These are phyloP conservation scores for Boletus rubescentipes DNA, from an alignment of 768 basidiomycete genomes.

Conservation along the genomic window DNA sequence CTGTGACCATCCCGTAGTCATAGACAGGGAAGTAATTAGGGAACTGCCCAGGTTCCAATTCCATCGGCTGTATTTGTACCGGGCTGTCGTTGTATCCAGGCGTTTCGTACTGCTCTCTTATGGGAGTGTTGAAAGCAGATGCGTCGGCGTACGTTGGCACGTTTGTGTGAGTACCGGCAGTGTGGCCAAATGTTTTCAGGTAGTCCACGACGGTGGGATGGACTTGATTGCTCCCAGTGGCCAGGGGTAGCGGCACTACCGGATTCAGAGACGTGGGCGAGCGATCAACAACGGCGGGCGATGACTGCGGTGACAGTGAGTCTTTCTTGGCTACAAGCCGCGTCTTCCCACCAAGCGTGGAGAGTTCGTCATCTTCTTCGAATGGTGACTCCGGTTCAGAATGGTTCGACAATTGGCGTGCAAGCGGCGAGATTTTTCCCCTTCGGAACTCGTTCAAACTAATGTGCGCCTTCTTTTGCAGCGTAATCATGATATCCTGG, in stretches of 20 bases:
- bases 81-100: constrained; percentile 21
- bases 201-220: constrained; percentile 70
- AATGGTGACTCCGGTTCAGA: constrained; percentile 43
- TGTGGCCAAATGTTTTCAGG: constrained; percentile 55
- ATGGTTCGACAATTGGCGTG: constrained; percentile 34
- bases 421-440: constrained; percentile 48
- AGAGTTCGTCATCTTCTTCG: constrained; percentile 62
- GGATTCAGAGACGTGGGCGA: constrained; percentile 74
- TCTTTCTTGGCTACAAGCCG: constrained; percentile 64
- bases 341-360: constrained; percentile 64
- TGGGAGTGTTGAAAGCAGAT: constrained; percentile 26
- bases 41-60: constrained; percentile 39
- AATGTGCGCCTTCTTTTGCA: constrained; percentile 65
- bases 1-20: constrained; percentile 52
- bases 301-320: constrained; percentile 50
- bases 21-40: constrained; percentile 78
- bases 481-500: constrained; percentile 61
- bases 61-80: constrained; percentile 30
- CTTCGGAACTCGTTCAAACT: constrained; percentile 63
- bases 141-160: constrained; percentile 25
- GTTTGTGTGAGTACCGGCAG: constrained; percentile 19
- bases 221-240: constrained; percentile 48
- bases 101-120: constrained; percentile 26
- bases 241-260: constrained; percentile 67
- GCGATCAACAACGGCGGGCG: constrained; percentile 45